Base-by-base conservation (phyloP, 1,284 basidiomycete genomes). In the Marasmius oreades region DNA sequence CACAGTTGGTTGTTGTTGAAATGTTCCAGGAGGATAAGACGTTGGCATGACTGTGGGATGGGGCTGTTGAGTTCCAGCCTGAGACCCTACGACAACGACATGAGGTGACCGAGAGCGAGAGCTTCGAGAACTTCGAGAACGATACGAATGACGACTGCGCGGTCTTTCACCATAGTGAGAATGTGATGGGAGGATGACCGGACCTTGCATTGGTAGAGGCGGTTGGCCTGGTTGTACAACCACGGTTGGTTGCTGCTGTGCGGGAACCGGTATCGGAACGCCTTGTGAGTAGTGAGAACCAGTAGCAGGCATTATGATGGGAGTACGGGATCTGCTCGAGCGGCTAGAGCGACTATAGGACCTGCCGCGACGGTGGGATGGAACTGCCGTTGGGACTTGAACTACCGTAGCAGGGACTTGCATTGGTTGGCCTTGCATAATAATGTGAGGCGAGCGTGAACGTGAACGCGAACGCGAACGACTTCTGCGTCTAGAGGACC, bases 381-480 rank as follows among this genome's bases (percentile, higher is more conserved):
- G 39, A 23, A 5, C 10, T 18, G 14, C 12, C 12, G 20, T 11
- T 12, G 44, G 44, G 8, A 18, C 20, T 24, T 20, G 14, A 2
- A 20, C 8, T 24, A 18, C 5, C 22, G 44, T 20, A 2, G 20
- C 5, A 7, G 5, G 3, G 11, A 5, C 3, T 22, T 45, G 44
- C 20, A 24, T 20, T 5, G 44, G 24, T 50, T 46, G 45, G 23
- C 20, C 23, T n/a, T 28, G 31, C 14, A 50, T 31, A 7, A 31
- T 14, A 18, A 31, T 26, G 20, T 23, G 47, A 11, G 47, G 7
- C n/a, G 24, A 26, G 23, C 45, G 45, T 24, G 59, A 55, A 33
- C 48, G 56, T 20, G 55, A 56, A n/a, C 51, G 59, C 10, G 59
- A 61, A 24, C 44, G 46, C 16, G 57, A 57, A 6, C 55, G 39